These are phyloP conservation scores for Kwoniella heveanensis DNA, from an alignment of 768 basidiomycete genomes.

Conservation along the genomic window DNA sequence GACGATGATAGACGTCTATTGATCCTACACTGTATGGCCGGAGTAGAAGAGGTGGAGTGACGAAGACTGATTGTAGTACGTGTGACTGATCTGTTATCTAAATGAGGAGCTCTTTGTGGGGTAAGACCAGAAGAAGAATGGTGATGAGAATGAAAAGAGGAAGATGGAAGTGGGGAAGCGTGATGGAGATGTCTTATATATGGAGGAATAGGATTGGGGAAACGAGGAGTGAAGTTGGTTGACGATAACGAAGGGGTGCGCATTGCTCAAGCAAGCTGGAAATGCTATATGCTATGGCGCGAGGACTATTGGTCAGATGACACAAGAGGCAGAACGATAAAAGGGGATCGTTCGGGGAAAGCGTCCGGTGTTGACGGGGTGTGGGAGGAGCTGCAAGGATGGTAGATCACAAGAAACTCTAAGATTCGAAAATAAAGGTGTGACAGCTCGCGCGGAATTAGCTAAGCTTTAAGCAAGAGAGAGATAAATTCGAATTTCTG, in stretches of 20 bases:
- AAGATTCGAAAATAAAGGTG: conserved; percentile 1
- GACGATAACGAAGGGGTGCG: too few relatives aligned
- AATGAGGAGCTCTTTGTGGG: background rate
- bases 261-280: too few relatives aligned
- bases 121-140: background rate
- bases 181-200: background rate
- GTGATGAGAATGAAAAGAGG: background rate
- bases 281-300: too few relatives aligned
- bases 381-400: too few relatives aligned
- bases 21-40: background rate
- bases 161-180: background rate
- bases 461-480: too few relatives aligned
- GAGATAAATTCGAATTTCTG: background rate
- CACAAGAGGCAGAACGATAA: background rate
- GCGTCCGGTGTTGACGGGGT: background rate
- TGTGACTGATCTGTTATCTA: background rate
- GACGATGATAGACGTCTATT: background rate
- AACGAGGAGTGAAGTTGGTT: too few relatives aligned
- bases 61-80: background rate
- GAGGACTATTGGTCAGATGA: background rate
- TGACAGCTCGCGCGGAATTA: background rate
- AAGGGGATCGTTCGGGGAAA: background rate
- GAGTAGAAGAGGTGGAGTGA: background rate
- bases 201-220: background rate
- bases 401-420: too few relatives aligned